Evolutionary conservation across 805 yeast species (phyloP), one percentile per base, ranked within the genome.

Genomic region (Barnettozyma sp.): DNA sequence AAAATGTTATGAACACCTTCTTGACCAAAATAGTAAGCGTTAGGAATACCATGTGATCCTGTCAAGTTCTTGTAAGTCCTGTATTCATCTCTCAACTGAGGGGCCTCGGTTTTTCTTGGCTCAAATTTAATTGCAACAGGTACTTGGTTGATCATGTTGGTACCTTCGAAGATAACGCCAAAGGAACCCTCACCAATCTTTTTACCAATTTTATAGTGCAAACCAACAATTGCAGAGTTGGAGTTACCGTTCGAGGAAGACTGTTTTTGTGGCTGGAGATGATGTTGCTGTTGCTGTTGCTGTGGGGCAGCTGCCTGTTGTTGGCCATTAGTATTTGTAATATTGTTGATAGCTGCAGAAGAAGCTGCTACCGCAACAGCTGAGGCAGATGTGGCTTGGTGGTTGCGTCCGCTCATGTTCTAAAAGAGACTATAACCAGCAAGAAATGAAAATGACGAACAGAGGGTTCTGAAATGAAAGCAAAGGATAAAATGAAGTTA

Each of bases 141-240:
- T 5, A 54, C 46, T 32, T 78, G 76, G 44, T 81, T 73, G 41
- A 82, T 62, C 42, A 83, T 62, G 52, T 83, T 84, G 38, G 76
- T 73, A 26, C 94, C 94, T 61, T 82, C 87, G 57, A 82, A 83
- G 35, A 83, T 78, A 7, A 82, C 82, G 23, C 94, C 94, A 63
- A 83, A 83, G 0, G 92, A 82, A 3, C 94, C 94, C 55, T 83
- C 92, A 24, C 94, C 94, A 36, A 83, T 83, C 58, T 83, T 83
- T 52, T 82, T 81, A 8, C 90, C 92, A 39, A 82, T 74, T 46
- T 79, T 80, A 59, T 79, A 83, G 56, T 83, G 94, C 27, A 67
- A 54, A 11, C 73, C 73, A 21, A 68, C 69, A 13, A 66, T 63
- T 36, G 65, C 49, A 14, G 50, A 43, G 36, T 43, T 49, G 7